Conservation (phyloP, 2,329 filamentous ascomycete genomes). For the Fusarium oligoseptatum region DNA sequence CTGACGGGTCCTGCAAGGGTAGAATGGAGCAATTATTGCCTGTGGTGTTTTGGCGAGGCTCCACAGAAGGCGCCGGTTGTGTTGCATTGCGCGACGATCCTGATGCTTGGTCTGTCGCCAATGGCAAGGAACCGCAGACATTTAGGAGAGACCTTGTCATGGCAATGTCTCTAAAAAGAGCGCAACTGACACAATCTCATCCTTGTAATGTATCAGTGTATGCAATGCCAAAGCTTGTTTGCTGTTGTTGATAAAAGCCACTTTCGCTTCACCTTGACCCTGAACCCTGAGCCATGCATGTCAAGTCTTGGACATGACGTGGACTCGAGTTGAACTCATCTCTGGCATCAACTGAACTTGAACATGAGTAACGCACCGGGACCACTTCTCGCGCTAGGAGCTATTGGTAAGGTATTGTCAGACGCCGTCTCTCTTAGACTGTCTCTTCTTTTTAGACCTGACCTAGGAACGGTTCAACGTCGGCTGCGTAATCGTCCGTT, state of each 20-base stretch:
- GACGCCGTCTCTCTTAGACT: background rate
- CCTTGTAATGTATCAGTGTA: background rate
- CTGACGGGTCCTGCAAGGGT: background rate
- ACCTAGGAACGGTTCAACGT: background rate
- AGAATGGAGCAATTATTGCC: background rate
- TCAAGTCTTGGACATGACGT: background rate
- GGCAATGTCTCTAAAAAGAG: background rate
- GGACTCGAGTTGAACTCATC: background rate
- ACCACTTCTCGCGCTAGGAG: background rate
- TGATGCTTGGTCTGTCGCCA: conserved; percentile 2
- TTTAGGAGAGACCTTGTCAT: background rate
- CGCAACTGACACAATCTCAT: background rate
- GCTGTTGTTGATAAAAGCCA: background rate
- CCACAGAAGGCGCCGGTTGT: background rate
- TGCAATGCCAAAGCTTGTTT: background rate
- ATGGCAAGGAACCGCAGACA: background rate
- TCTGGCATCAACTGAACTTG: background rate
- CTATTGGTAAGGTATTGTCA: background rate
- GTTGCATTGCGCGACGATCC: background rate
- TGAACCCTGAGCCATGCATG: background rate
- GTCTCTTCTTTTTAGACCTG: background rate
- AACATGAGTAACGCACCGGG: background rate
- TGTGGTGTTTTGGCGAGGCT: background rate
- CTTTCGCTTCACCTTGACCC: background rate
- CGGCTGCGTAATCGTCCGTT: background rate